These are phyloP conservation scores for Candida piceae DNA, from an alignment of 805 yeast genomes.

Conservation along the genomic window DNA sequence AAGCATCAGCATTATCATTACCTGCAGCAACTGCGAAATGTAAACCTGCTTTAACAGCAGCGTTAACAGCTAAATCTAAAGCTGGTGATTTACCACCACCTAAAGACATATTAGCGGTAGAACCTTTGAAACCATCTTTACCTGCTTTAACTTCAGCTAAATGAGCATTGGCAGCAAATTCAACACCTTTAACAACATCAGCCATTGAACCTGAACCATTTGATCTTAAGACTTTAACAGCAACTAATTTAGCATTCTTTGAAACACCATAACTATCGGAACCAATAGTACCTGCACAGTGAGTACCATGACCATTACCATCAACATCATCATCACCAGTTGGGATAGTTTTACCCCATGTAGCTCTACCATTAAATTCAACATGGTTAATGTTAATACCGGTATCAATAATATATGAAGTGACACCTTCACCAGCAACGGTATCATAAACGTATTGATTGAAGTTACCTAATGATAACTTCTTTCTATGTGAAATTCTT, in stretches of 20 bases:
- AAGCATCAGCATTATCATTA: slow-evolving; percentile 89
- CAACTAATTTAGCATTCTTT: slow-evolving; percentile 71
- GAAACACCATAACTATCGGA: slow-evolving; percentile 80
- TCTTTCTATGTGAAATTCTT: slow-evolving; percentile 78
- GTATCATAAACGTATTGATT: slow-evolving; percentile 69
- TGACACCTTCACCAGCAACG: slow-evolving; percentile 78
- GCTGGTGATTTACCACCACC: slow-evolving; percentile 93
- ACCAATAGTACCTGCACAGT: slow-evolving; percentile 94
- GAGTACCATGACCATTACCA: slow-evolving; percentile 94
- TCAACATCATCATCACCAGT: slow-evolving; percentile 64
- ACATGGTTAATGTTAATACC: slow-evolving; percentile 74
- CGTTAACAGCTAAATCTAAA: slow-evolving; percentile 80
- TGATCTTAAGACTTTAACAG: slow-evolving; percentile 77
- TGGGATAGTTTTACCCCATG: slow-evolving; percentile 83
- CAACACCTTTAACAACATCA: slow-evolving; percentile 81
- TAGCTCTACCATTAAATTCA: slow-evolving; percentile 80
- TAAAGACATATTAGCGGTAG: slow-evolving; percentile 88
- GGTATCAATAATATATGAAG: slow-evolving; percentile 84
- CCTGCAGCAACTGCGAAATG: slow-evolving; percentile 97
- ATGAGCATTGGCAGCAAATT: slow-evolving; percentile 75
- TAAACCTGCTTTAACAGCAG: slow-evolving; percentile 83
- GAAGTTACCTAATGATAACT: slow-evolving; percentile 61
- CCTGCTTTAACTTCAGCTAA: slow-evolving; percentile 41
- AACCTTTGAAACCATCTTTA: slow-evolving; percentile 71
- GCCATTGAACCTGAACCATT: slow-evolving; percentile 83